Base-by-base conservation (phyloP, 352 stramenopile genomes). In the Achlya hypogyna region DNA sequence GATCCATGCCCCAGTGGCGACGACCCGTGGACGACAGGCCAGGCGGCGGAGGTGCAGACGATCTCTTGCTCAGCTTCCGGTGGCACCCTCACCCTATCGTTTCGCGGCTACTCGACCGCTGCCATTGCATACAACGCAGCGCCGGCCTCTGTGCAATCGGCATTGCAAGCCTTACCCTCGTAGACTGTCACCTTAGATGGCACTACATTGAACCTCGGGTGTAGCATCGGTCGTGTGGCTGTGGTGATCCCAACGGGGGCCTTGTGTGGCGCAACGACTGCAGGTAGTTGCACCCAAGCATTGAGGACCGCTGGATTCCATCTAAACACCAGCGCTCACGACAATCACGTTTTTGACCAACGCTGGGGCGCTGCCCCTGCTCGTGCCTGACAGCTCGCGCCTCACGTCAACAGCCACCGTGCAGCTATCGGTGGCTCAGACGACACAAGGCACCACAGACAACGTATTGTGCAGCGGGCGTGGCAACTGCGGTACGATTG, bases 1-100 rank as follows among this genome's bases (percentile, higher is more conserved):
- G 81, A 75, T 29, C 79, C 82, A 4, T 97, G 90, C 52, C 85
- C 87, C 1, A 77, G 71, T 35, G 90, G 90, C 9, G 90, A 97
- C 64, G 90, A 97, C 63, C 88, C 90, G 9, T 90, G 88, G 75
- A 97, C 86, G 0, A 71, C 74, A 0, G 77, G 72, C 10, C 82
- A 91, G 68, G 73, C 81, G 0, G 72, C 90, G 40, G 89, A 96
- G 66, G 75, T 95, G 0, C 90, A 97, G 63, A 72, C 72, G 0
- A 51, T 96, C 10, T 75, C 53, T 59, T 96, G 88, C 42, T 66
- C 71, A 8, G 87, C 86, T 1, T 74, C 77, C 2, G 78, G 76
- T n/a, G 90, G 90, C 5, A 86, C 66, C 1, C 91, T 96, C 62
- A 83, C 69, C 2, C 65, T 97, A 5, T 78, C 74, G 8, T 97